A percentile compares a stretch with the other conserved stretches of the same genome.
Evolutionary conservation across 73 alveolate genomes (phyloP).

Genomic region (Tetrahymena borealis): DNA sequence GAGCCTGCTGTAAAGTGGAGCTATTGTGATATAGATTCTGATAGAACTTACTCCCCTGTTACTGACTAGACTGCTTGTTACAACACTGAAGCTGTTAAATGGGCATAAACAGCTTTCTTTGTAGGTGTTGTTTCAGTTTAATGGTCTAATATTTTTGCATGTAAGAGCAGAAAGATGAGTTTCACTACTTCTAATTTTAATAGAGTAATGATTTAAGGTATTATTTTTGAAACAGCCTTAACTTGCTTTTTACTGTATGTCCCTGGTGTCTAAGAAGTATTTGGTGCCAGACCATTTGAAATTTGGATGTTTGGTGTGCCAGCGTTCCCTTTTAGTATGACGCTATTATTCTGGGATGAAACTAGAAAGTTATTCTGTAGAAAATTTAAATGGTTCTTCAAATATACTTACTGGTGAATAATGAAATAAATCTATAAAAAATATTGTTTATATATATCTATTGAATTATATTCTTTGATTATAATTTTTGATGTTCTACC

Average conservation of each 20-base stretch:
- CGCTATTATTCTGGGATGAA: slow-evolving; percentile 39
- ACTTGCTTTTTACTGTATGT: slow-evolving; percentile 9
- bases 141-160: slow-evolving; percentile 40
- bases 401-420: neutral
- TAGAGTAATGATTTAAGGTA: slow-evolving; percentile 27
- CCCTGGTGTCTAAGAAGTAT: slow-evolving; percentile 37
- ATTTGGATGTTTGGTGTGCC: slow-evolving; percentile 37
- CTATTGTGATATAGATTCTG: neutral
- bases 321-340: slow-evolving; percentile 19
- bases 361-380: slow-evolving; percentile 19
- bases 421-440: neutral
- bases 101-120: slow-evolving; percentile 40
- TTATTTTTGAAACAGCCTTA: slow-evolving; percentile 10
- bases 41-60: neutral
- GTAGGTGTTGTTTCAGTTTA: slow-evolving; percentile 23
- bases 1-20: slow-evolving; percentile 5
- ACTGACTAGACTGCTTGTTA: slow-evolving; percentile 20
- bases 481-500: too few species aligned
- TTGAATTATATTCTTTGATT: too few species aligned
- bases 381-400: neutral
- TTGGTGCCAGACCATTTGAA: slow-evolving; percentile 39
- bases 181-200: slow-evolving; percentile 2
- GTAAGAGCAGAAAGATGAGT: slow-evolving; percentile 41
- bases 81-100: slow-evolving; percentile 39
- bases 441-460: too few species aligned